phyloP scores from a whole-genome alignment of 148 eudicot genomes.

The Chenopodium berlandieri region DNA sequence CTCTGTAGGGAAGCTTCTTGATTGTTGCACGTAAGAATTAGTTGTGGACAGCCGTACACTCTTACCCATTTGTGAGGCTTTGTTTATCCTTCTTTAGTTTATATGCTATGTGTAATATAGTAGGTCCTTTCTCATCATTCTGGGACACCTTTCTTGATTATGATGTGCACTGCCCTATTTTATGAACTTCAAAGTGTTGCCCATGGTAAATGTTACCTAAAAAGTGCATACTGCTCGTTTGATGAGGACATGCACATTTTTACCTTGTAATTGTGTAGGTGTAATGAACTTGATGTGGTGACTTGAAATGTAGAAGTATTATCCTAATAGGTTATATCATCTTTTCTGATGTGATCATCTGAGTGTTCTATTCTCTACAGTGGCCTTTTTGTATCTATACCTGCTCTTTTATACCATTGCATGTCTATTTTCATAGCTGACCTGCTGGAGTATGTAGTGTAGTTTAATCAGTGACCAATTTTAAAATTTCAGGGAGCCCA shows the following conservation, averaged over 20 bases:
- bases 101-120: background rate
- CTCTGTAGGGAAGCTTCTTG: background rate
- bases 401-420: background rate
- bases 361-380: too few relatives aligned
- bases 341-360: too few relatives aligned
- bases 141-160: background rate
- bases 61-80: background rate
- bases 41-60: background rate
- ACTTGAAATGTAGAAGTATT: too few relatives aligned
- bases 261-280: too few relatives aligned
- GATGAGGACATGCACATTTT: too few relatives aligned
- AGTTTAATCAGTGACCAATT: background rate
- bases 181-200: background rate
- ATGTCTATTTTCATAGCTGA: background rate
- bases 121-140: background rate
- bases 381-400: too few relatives aligned
- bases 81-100: background rate
- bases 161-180: background rate
- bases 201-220: background rate
- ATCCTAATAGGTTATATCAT: too few relatives aligned
- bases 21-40: background rate
- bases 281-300: too few relatives aligned
- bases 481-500: slow-evolving; percentile 46
- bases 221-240: too few relatives aligned
- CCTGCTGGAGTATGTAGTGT: slow-evolving; percentile 1